Base-by-base conservation (phyloP, 768 basidiomycete species). In the Boletus speciosus region DNA sequence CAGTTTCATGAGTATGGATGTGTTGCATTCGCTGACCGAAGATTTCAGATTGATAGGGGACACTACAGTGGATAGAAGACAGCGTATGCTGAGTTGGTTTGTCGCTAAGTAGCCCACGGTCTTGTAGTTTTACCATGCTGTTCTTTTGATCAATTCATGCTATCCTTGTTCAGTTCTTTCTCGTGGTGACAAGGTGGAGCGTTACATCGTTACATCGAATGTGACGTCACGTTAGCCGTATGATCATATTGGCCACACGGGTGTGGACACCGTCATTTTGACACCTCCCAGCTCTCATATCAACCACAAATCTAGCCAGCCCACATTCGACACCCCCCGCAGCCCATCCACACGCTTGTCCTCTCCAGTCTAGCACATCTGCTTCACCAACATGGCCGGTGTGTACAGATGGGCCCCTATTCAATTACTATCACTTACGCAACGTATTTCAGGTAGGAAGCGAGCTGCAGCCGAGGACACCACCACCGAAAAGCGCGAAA, bases 381-480 rank as follows among this genome's bases (percentile, higher is more conserved):
- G 1, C 23, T 31, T 15, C 23, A 39, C 49, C 10, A 58, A 37
- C 39, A 73, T 71, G 70, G 71, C 61, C 36, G 70, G 72, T 72
- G 52, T 44, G 68, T 34, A 42, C 37, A 11, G 23, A 38, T 36
- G 19, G 29, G 8, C 56, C 64, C 60, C 57, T 66, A 62, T 58
- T 43, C 16, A 14, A 36, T 3, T 21, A 10, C 40, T 6, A 39
- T 42, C 53, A 23, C 51, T 56, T 6, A 61, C 39, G 15, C 37
- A 35, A 25, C 6, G 3, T 5, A 47, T 32, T 23, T 11, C 55
- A 73, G 76, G 76, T 60, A 76, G 71, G 44, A 83, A 83, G 65
- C 75, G 82, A 48, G 59, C 74, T 50, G 73, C 79, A 31, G 71
- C 74, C 7, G 77, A 73, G 7, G 64, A 65, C 21, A 55, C 61